Evolutionary conservation across 495 filamentous ascomycete genomes (phyloP), one percentile per base, ranked within the genome.

Genomic region (Hypoxylon trugodes): DNA sequence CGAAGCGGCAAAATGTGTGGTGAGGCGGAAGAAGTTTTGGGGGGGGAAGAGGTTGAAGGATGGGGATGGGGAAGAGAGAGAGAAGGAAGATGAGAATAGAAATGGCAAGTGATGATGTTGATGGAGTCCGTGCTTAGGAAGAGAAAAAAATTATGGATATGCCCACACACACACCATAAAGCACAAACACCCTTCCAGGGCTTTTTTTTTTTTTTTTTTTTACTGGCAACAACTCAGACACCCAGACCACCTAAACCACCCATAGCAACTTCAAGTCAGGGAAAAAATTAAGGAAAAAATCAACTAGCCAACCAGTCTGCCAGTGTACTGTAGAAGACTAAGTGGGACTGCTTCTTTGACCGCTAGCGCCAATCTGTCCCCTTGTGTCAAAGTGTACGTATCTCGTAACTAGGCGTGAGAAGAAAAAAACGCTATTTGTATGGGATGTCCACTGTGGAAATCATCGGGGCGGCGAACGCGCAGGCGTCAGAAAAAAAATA

Each of bases 21-120:
- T 49, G 38, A 56, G 51, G 56, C 55, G 41, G 61, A 66, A 67
- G 41, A 51, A 46, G 45, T 30, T 42, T 37, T 65, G 62, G 59
- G 58, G 55, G 62, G n/a, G 53, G 64, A 59, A 50, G 66, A 69
- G 69, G 66, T 68, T 58, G 59, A 58, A 66, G 60, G 69, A 65
- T 60, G 62, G 50, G 51, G 50, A n/a, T n/a, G n/a, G n/a, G n/a
- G n/a, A n/a, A n/a, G n/a, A n/a, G n/a, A n/a, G n/a, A n/a, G 47
- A 53, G n/a, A 52, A 59, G 63, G 60, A 68, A 47, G 61, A 56
- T 40, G 62, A 64, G 59, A 43, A 47, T 47, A 25, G 61, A 66
- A 69, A 57, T 50, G 26, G 55, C 56, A 55, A 68, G 62, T 59
- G 55, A 73, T 66, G 46, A 65, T 60, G 61, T 71, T 61, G 59